Percentiles rank a stretch among this genome's conserved stretches.
Evolutionary conservation across 2,329 filamentous ascomycete genomes (phyloP).

Genomic region (Diaporthe sp.): DNA sequence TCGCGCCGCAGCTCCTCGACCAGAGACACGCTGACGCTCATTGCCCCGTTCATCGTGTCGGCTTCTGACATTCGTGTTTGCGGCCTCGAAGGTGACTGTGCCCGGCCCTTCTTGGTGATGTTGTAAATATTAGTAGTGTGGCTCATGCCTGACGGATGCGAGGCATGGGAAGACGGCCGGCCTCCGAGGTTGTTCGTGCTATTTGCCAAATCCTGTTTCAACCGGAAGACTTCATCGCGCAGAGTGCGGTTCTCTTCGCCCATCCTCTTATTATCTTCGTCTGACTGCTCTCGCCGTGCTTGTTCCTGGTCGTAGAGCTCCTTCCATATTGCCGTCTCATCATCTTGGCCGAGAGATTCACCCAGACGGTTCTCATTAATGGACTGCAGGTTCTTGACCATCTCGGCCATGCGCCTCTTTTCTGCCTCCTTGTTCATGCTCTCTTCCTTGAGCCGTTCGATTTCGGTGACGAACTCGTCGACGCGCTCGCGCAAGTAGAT

Average conservation of each 20-base stretch:
- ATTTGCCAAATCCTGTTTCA: slow-evolving; percentile 71
- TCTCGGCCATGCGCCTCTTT: slow-evolving; percentile 87
- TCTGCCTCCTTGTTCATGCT: slow-evolving; percentile 85
- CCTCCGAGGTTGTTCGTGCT: slow-evolving; percentile 44
- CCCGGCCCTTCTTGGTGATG: slow-evolving; percentile 68
- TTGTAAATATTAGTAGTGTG: slow-evolving; percentile 78
- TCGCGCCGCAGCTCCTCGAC: slow-evolving; percentile 81
- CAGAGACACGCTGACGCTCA: slow-evolving; percentile 70
- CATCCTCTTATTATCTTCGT: slow-evolving; percentile 83
- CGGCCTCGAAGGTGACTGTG: slow-evolving; percentile 64
- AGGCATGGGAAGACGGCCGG: slow-evolving; percentile 29
- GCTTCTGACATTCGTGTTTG: slow-evolving; percentile 65
- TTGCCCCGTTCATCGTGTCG: slow-evolving; percentile 65
- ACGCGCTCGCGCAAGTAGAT: slow-evolving; percentile 86
- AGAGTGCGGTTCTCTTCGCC: slow-evolving; percentile 90
- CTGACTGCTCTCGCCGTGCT: slow-evolving; percentile 87
- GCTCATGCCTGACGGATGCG: slow-evolving; percentile 55
- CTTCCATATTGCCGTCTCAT: slow-evolving; percentile 61
- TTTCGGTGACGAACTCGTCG: slow-evolving; percentile 85
- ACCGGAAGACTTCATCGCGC: slow-evolving; percentile 84
- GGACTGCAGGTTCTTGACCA: slow-evolving; percentile 74
- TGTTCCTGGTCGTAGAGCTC: slow-evolving; percentile 86
- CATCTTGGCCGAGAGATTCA: slow-evolving; percentile 45
- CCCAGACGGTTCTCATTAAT: slow-evolving; percentile 65
- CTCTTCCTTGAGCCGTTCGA: slow-evolving; percentile 86